A percentile compares a stretch with the other conserved stretches of the same genome.
These are phyloP conservation scores for Paramarasmius palmivorus DNA, from an alignment of 1,284 basidiomycete species.

Conservation along the genomic window DNA sequence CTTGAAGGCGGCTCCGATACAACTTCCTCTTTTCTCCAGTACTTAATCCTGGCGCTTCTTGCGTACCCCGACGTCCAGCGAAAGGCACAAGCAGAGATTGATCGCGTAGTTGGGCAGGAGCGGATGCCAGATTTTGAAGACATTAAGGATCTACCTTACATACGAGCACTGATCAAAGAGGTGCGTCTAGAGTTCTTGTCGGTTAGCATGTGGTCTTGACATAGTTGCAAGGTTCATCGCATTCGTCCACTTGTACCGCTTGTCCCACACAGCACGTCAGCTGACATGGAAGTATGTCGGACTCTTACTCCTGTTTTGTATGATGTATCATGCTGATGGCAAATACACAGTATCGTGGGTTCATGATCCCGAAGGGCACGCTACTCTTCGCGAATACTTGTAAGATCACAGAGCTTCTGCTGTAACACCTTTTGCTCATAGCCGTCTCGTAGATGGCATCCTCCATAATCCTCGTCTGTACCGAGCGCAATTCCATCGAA, in stretches of 20 bases:
- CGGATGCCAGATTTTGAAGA: slow-evolving; percentile 25
- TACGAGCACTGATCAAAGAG: slow-evolving; percentile 28
- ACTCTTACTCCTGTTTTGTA: neutral
- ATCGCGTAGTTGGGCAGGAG: slow-evolving; percentile 22
- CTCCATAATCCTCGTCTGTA: slow-evolving; percentile 18
- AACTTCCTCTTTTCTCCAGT: slow-evolving; percentile 15
- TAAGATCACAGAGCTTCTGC: slow-evolving; percentile 3
- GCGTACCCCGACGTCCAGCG: slow-evolving; percentile 25
- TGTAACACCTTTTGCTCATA: neutral
- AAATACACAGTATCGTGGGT: slow-evolving; percentile 14
- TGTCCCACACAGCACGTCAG: slow-evolving; percentile 16
- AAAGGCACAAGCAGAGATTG: slow-evolving; percentile 28
- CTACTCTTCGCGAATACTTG: slow-evolving; percentile 20
- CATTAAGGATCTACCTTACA: slow-evolving; percentile 26
- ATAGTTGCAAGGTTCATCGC: slow-evolving; percentile 20
- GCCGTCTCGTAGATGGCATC: slow-evolving; percentile 14
- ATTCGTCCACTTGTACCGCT: slow-evolving; percentile 21
- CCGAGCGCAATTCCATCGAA: too few relatives aligned
- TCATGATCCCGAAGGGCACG: slow-evolving; percentile 17
- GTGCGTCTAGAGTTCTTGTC: neutral
- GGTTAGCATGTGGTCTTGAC: neutral
- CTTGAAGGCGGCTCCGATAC: slow-evolving; percentile 22
- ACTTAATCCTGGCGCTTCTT: slow-evolving; percentile 15
- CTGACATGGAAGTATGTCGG: slow-evolving; percentile 10
- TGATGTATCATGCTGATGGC: neutral